Percentiles rank a stretch among this genome's conserved stretches.
Evolutionary conservation across 176 grass and related monocot genomes (phyloP).

Genomic region (Poa annua): DNA sequence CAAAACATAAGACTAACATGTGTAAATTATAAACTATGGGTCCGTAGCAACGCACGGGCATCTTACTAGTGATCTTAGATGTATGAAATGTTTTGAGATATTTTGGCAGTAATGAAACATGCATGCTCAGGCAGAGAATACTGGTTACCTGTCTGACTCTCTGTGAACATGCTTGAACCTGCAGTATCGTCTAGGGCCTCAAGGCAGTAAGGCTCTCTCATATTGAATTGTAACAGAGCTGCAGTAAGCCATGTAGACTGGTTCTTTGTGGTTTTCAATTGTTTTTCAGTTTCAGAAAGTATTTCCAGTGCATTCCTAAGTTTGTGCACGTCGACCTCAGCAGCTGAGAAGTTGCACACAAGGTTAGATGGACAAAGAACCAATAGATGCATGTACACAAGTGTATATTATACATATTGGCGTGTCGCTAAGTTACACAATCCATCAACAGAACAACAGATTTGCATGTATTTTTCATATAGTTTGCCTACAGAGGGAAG

Average conservation of each 20-base stretch:
- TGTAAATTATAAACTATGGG: too few relatives aligned
- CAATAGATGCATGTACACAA: background rate
- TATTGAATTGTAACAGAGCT: slow-evolving; percentile 92
- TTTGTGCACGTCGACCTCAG: slow-evolving; percentile 61
- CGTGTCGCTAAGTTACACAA: background rate
- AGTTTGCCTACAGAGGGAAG: background rate
- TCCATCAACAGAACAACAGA: background rate
- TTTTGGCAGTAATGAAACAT: background rate
- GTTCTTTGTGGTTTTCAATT: slow-evolving; percentile 82
- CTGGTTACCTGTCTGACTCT: slow-evolving; percentile 50
- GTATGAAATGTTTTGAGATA: background rate
- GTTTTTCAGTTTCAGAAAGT: slow-evolving; percentile 97
- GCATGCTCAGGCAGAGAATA: background rate
- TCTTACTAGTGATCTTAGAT: background rate
- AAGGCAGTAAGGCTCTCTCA: slow-evolving; percentile 61
- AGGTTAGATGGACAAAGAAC: slow-evolving; percentile 35
- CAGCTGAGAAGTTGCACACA: slow-evolving; percentile 50
- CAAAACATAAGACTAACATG: too few relatives aligned
- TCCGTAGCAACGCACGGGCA: too few relatives aligned
- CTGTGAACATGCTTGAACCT: slow-evolving; percentile 58
- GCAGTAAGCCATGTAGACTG: slow-evolving; percentile 95
- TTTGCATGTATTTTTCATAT: background rate
- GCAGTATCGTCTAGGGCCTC: slow-evolving; percentile 53
- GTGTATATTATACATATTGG: background rate
- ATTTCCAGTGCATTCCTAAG: slow-evolving; percentile 87